These are phyloP conservation scores for Vigna unguiculata DNA, from an alignment of 306 rosid genomes.

Conservation along the genomic window DNA sequence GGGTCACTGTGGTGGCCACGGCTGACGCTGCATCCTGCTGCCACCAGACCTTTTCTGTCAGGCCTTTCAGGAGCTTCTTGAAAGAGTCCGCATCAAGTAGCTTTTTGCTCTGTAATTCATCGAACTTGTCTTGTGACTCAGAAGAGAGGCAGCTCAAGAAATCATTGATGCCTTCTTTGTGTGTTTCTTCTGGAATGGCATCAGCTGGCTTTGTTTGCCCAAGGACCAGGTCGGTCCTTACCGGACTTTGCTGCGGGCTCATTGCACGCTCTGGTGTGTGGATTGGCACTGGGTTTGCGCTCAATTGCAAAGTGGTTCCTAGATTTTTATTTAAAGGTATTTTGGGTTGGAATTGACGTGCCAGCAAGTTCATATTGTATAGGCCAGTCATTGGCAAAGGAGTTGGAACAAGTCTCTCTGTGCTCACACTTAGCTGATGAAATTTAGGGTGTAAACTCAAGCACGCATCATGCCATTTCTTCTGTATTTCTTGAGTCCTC, in stretches of 20 bases:
- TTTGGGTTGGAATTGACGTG: conserved; percentile 71
- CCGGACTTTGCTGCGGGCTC: conserved; percentile 60
- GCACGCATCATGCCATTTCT: conserved; percentile 86
- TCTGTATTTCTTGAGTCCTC: conserved; percentile 72
- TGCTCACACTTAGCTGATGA: conserved; percentile 63
- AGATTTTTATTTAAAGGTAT: conserved; percentile 67
- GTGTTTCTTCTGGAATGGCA: conserved; percentile 50
- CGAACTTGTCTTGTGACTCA: conserved; percentile 66
- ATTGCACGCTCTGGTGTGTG: conserved; percentile 53
- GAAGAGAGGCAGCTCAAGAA: conserved; percentile 73
- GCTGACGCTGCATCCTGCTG: conserved; percentile 93
- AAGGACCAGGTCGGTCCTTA: conserved; percentile 78
- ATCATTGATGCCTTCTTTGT: conserved; percentile 66
- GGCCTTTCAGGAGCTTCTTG: conserved; percentile 78
- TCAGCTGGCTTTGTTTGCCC: conserved; percentile 67
- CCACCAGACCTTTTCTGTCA: conserved; percentile 97
- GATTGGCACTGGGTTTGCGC: conserved; percentile 50
- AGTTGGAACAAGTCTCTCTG: conserved; percentile 62
- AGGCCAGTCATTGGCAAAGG: conserved; percentile 67
- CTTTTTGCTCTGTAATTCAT: conserved; percentile 62
- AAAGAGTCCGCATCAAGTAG: conserved; percentile 73
- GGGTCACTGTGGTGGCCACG: conserved; percentile 80
- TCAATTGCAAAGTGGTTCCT: conserved; percentile 65
- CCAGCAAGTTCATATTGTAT: conserved; percentile 60
- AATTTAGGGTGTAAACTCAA: conserved; percentile 77